A percentile compares a stretch with the other conserved stretches of the same genome.
Evolutionary conservation across 2,329 filamentous ascomycete genomes (phyloP).

Genomic region (Colletotrichum orchidophilum): DNA sequence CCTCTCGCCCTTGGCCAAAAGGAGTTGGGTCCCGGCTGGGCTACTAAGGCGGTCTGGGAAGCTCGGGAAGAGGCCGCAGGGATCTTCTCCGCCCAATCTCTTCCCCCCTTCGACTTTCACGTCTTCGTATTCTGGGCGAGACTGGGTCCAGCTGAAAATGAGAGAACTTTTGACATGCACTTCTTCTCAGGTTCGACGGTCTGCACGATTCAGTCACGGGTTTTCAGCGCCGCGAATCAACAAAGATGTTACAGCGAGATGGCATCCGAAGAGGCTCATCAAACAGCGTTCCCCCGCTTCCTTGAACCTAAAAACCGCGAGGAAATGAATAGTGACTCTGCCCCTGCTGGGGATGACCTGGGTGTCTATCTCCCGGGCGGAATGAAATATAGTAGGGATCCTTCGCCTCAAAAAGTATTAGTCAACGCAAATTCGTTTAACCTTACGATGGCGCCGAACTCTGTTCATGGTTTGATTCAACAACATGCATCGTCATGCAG

Average conservation of each 20-base stretch:
- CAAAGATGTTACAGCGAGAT: background rate
- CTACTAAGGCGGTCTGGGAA: constrained; percentile 13
- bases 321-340: background rate
- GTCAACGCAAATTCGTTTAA: background rate
- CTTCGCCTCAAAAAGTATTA: background rate
- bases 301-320: background rate
- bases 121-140: background rate
- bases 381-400: too few relatives aligned
- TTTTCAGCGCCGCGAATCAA: too few relatives aligned
- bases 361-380: too few relatives aligned
- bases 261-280: background rate
- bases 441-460: background rate
- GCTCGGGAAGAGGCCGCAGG: background rate
- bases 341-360: background rate
- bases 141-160: background rate
- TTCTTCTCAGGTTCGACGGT: background rate
- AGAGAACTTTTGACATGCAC: constrained; percentile 21
- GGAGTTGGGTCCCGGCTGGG: background rate
- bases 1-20: background rate
- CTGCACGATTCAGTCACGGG: background rate
- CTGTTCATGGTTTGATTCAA: background rate
- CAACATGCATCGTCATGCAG: background rate
- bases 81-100: background rate
- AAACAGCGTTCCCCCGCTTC: background rate
- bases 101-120: background rate